Evolutionary conservation across 129 eudicot genomes (phyloP).

Genomic region (Solidago caesia): DNA sequence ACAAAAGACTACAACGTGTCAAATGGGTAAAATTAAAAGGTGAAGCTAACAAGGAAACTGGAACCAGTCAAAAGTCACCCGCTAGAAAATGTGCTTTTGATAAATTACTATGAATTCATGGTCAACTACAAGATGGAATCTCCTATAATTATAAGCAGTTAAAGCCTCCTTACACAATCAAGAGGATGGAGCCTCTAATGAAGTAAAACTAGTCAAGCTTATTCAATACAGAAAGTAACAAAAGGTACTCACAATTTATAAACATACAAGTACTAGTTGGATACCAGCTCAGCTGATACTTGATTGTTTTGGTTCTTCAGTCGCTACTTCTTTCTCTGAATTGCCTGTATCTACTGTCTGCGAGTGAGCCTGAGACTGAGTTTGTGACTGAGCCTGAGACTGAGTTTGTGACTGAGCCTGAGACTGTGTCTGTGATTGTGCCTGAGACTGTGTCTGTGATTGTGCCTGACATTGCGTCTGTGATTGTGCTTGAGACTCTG

Average conservation of each 20-base stretch:
- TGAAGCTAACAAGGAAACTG: background rate
- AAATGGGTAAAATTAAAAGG: background rate
- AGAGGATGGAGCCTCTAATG: background rate
- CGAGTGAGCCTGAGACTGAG: slow-evolving; percentile 47
- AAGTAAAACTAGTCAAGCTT: slow-evolving; percentile 4
- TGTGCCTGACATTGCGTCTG: slow-evolving; percentile 45
- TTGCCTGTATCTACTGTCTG: slow-evolving; percentile 47
- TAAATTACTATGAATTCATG: background rate
- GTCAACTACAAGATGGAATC: background rate
- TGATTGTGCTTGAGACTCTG: slow-evolving; percentile 41
- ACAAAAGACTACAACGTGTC: background rate
- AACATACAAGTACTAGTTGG: background rate
- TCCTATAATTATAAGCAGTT: background rate
- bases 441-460: slow-evolving; percentile 41
- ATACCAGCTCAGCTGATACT: slow-evolving; percentile 34
- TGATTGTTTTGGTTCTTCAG: slow-evolving; percentile 65
- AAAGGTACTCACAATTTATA: background rate
- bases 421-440: slow-evolving; percentile 45
- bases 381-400: slow-evolving; percentile 37
- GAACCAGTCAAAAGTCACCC: background rate
- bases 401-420: slow-evolving; percentile 46
- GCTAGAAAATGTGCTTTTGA: background rate
- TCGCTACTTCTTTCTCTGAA: slow-evolving; percentile 46
- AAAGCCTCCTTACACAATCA: background rate
- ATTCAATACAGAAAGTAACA: background rate